Evolutionary conservation across 2,329 filamentous ascomycete species (phyloP).

Genomic region (Colletotrichum noveboracense): DNA sequence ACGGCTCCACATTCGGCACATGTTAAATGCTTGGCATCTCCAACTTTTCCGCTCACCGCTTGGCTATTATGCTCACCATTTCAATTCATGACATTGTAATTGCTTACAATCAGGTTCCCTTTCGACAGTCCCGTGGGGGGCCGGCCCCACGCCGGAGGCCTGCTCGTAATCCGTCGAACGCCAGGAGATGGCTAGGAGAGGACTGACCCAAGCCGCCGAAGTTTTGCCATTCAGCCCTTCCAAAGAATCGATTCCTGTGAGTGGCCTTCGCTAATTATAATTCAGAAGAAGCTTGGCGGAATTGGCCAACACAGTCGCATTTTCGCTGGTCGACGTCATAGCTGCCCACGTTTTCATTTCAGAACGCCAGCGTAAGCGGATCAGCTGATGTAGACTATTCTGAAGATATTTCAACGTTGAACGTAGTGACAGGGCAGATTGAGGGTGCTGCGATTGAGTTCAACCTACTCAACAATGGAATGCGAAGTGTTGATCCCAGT

Average conservation of each 20-base stretch:
- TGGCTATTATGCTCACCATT: neutral
- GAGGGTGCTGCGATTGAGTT: neutral
- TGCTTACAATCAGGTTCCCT: neutral
- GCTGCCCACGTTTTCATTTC: neutral
- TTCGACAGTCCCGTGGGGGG: neutral
- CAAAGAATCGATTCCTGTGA: neutral
- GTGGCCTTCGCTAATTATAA: neutral
- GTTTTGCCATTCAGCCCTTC: neutral
- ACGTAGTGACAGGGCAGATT: accelerated
- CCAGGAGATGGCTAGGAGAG: no score
- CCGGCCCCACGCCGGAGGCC: neutral
- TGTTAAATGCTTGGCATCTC: constrained; percentile 5
- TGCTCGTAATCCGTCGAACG: neutral
- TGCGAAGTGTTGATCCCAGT: neutral
- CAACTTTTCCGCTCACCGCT: neutral
- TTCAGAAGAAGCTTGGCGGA: neutral
- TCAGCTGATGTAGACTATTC: neutral
- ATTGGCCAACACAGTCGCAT: neutral
- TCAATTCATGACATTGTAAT: neutral
- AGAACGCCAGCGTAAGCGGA: neutral
- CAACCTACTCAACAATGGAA: neutral
- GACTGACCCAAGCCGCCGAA: neutral
- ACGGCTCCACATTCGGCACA: constrained; percentile 9
- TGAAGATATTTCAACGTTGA: neutral
- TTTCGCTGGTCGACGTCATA: neutral